Evolutionary conservation across 495 filamentous ascomycete genomes (phyloP).

Genomic region (Parathielavia hyrcaniae): DNA sequence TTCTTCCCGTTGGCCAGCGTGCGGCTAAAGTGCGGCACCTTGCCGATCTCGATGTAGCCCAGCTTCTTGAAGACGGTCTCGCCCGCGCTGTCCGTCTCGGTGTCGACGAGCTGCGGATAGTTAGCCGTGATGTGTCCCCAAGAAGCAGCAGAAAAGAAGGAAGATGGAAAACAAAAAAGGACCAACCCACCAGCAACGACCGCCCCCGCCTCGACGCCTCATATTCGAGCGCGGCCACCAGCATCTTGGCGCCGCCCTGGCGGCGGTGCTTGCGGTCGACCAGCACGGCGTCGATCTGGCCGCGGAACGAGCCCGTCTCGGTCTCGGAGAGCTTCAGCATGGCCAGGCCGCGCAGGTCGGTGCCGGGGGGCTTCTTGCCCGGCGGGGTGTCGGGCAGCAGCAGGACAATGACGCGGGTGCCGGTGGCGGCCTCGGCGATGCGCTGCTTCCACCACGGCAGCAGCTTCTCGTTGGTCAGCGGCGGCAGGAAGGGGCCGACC

Average conservation of each 20-base stretch:
- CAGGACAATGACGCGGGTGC: conserved; percentile 34
- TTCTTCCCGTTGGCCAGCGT: conserved; percentile 27
- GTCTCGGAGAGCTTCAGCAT: conserved; percentile 33
- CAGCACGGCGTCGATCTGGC: conserved; percentile 37
- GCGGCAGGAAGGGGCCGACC: conserved; percentile 37
- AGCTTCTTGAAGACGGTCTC: conserved; percentile 34
- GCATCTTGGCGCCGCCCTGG: conserved; percentile 29
- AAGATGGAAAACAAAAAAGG: background rate
- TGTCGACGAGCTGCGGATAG: conserved; percentile 27
- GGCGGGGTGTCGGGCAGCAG: conserved; percentile 28
- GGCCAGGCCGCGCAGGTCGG: conserved; percentile 35
- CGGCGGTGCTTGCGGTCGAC: conserved; percentile 30
- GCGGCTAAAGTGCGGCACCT: conserved; percentile 34
- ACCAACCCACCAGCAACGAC: conserved; percentile 34
- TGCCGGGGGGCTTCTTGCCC: conserved; percentile 25
- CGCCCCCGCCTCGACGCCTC: conserved; percentile 33
- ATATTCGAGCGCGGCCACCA: conserved; percentile 34
- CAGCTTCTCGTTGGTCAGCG: conserved; percentile 36
- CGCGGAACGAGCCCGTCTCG: conserved; percentile 37
- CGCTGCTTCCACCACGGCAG: conserved; percentile 37
- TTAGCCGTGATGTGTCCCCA: background rate
- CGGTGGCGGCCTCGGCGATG: conserved; percentile 31
- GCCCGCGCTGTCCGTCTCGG: conserved; percentile 34
- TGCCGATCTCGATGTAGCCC: conserved; percentile 35
- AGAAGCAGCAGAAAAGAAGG: background rate